A percentile compares a stretch with the other conserved stretches of the same genome.
Evolutionary conservation across 257 asterid species (phyloP).

Genomic region (Linderniella brevidens): DNA sequence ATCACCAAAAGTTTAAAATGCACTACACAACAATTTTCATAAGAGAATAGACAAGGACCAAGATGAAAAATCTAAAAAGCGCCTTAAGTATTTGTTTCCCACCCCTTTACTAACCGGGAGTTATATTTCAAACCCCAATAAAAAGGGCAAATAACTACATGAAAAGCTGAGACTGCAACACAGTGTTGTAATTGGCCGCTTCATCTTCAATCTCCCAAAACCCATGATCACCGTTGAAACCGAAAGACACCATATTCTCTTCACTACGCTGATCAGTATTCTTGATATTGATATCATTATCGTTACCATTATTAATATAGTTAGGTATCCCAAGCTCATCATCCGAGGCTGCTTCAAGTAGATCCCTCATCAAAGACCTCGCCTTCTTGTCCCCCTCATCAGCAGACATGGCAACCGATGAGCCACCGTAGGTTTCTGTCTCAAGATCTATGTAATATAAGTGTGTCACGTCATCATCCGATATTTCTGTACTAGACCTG

Average conservation of each 20-base stretch:
- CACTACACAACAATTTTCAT: too few species aligned
- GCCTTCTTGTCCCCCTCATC: neutral
- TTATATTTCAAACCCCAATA: too few species aligned
- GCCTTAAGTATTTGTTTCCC: too few species aligned
- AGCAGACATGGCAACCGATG: neutral
- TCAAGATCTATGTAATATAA: too few species aligned
- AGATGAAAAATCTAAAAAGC: too few species aligned
- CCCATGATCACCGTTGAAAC: constrained; percentile 13
- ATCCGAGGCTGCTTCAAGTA: constrained; percentile 1
- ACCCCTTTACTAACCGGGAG: too few species aligned
- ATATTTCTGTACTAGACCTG: neutral
- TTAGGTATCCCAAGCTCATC: constrained; percentile 14
- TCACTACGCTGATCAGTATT: neutral
- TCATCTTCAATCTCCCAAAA: constrained; percentile 49
- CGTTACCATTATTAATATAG: constrained; percentile 9
- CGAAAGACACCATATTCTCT: neutral
- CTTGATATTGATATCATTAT: neutral
- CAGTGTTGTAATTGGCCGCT: constrained; percentile 32
- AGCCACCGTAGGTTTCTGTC: neutral
- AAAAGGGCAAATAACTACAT: constrained; percentile 18
- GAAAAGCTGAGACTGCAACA: constrained; percentile 32
- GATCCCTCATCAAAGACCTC: neutral
- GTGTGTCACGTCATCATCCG: neutral
- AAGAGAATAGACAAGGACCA: too few species aligned
- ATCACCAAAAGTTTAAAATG: too few species aligned